Percentiles rank a stretch among this genome's conserved stretches.
Evolutionary conservation across 306 rosid genomes (phyloP).

Genomic region (Arachis hypogaea): DNA sequence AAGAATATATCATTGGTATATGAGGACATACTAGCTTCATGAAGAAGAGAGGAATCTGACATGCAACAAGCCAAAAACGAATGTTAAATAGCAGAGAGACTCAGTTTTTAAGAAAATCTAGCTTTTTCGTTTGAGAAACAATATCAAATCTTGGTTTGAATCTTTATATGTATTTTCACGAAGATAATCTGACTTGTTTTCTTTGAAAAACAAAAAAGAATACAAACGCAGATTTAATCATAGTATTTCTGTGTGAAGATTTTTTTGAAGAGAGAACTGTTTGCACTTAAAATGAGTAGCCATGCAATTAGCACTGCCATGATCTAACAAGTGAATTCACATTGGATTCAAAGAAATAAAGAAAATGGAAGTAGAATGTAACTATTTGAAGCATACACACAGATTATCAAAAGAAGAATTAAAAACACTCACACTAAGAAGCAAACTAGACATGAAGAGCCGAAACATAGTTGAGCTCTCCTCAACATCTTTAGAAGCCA

Average conservation of each 20-base stretch:
- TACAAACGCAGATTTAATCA: slow-evolving; percentile 3
- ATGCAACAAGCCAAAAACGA: slow-evolving; percentile 40
- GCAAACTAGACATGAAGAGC: slow-evolving; percentile 76
- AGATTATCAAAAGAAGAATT: slow-evolving; percentile 20
- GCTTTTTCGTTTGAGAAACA: slow-evolving; percentile 19
- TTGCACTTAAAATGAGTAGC: not conserved
- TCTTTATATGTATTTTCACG: slow-evolving; percentile 4
- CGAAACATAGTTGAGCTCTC: slow-evolving; percentile 75
- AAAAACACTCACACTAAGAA: slow-evolving; percentile 80
- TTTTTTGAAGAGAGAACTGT: not conserved
- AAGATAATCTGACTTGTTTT: not conserved
- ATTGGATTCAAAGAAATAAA: not conserved
- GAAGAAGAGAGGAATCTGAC: slow-evolving; percentile 83
- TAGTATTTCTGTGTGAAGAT: not conserved
- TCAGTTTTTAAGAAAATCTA: slow-evolving; percentile 2
- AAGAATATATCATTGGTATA: slow-evolving; percentile 75
- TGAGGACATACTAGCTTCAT: slow-evolving; percentile 87
- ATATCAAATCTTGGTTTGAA: slow-evolving; percentile 22
- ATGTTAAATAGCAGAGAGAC: slow-evolving; percentile 10
- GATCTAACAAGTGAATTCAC: slow-evolving; percentile 18
- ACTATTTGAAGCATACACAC: not conserved
- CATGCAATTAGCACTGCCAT: not conserved
- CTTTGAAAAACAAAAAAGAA: not conserved
- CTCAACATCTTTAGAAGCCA: slow-evolving; percentile 74
- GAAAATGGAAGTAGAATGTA: slow-evolving; percentile 2